These are phyloP conservation scores for Ophiostoma himal-ulmi DNA, from an alignment of 2,329 filamentous ascomycete genomes.

Conservation along the genomic window DNA sequence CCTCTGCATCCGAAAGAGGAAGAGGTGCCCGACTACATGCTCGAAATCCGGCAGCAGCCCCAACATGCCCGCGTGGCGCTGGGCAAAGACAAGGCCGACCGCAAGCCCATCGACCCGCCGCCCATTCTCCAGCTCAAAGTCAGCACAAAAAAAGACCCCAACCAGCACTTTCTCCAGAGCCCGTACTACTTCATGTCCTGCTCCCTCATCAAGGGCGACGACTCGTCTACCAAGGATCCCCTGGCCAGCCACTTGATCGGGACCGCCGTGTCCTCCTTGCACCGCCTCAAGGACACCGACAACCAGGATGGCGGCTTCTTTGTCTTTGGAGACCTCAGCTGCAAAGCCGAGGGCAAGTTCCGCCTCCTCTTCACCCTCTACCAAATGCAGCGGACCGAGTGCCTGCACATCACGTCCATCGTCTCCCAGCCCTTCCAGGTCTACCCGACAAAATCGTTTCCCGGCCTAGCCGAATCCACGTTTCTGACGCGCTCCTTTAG, in stretches of 20 bases:
- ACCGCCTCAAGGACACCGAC: constrained; percentile 71
- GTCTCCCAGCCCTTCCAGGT: constrained; percentile 64
- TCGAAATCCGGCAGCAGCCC: constrained; percentile 58
- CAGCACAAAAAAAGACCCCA: constrained; percentile 41
- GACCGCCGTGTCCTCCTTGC: constrained; percentile 71
- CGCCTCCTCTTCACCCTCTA: constrained; percentile 72
- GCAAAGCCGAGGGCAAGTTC: constrained; percentile 66
- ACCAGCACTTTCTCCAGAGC: constrained; percentile 49
- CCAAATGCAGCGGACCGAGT: constrained; percentile 50
- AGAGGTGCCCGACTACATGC: constrained; percentile 30
- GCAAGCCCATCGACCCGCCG: constrained; percentile 83
- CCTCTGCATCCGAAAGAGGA: constrained; percentile 19
- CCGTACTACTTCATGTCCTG: constrained; percentile 47
- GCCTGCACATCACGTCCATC: constrained; percentile 36
- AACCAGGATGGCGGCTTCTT: constrained; percentile 80
- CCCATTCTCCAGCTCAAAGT: constrained; percentile 70
- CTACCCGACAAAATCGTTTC: constrained; percentile 56
- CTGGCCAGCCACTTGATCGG: constrained; percentile 57
- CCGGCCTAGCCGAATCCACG: constrained; percentile 57
- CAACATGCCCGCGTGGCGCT: constrained; percentile 61
- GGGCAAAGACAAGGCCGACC: constrained; percentile 71
- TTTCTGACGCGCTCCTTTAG: constrained; percentile 78
- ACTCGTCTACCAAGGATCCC: constrained; percentile 37
- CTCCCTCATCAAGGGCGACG: constrained; percentile 39
- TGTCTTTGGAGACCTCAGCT: constrained; percentile 82